phyloP scores from a whole-genome alignment of 768 basidiomycete genomes.

The Glaciozyma antarctica region DNA sequence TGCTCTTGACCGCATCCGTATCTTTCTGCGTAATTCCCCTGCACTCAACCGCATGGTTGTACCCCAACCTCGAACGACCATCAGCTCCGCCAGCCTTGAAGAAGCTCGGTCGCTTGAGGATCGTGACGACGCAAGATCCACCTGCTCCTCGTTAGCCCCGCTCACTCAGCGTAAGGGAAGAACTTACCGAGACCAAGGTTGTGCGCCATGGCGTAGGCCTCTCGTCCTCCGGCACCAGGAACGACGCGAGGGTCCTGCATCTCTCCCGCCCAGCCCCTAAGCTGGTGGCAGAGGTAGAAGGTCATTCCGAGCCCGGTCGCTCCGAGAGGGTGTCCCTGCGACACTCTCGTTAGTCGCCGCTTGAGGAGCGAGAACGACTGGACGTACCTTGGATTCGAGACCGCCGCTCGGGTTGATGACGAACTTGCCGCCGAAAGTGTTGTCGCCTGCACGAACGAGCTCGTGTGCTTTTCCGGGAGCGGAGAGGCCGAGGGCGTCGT shows the following conservation, averaged over 20 bases:
- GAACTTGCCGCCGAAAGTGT: conserved; percentile 58
- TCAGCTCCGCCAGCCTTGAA: conserved; percentile 58
- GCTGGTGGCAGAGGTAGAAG: conserved; percentile 23
- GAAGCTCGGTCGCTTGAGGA: conserved; percentile 69
- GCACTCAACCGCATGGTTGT: conserved; percentile 56
- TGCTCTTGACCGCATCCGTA: background rate
- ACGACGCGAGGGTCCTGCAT: conserved; percentile 30
- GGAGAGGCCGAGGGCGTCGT: conserved; percentile 69
- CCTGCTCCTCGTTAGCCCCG: background rate
- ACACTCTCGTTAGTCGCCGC: conserved; percentile 75
- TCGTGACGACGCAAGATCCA: conserved; percentile 53
- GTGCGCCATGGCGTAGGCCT: conserved; percentile 59
- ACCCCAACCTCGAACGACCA: conserved; percentile 61
- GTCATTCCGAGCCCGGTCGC: conserved; percentile 32
- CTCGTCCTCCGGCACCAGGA: conserved; percentile 16
- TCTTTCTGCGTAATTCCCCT: background rate
- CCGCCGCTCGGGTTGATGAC: conserved; percentile 58
- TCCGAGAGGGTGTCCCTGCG: conserved; percentile 62
- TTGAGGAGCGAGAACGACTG: conserved; percentile 36
- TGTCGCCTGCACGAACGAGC: conserved; percentile 64
- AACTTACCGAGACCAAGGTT: conserved; percentile 77
- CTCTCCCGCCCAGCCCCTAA: conserved; percentile 27
- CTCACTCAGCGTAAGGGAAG: background rate
- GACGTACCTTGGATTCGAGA: background rate
- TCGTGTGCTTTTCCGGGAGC: conserved; percentile 59